Evolutionary conservation across 2,329 filamentous ascomycete genomes (phyloP), one percentile per base, ranked within the genome.

Genomic region (Apiospora marii): DNA sequence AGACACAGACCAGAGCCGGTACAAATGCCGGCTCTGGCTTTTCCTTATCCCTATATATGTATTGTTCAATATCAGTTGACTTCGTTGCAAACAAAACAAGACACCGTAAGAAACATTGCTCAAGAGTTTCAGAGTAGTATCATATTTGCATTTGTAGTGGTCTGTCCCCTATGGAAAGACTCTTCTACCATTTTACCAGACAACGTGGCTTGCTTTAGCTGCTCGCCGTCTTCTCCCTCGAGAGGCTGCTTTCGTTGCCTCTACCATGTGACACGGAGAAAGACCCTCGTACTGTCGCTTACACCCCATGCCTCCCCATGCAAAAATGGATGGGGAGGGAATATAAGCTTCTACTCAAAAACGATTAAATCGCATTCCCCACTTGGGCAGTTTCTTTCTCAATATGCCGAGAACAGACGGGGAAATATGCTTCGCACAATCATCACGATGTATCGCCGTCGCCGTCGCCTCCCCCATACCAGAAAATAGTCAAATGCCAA

Each of bases 401-500:
- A 22, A 37, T 37, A 64, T 64, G 58, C 34, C 58, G 30, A 64
- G 58, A 64, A 64, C 14, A 64, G 58, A 64, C 58, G 58, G 58
- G 58, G 58, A 41, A 41, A 24, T 41, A 22, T 41, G 41, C 22
- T 41, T 64, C 34, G 58, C 34, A 41, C 30, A 64, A 19, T 41
- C 58, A 64, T 64, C 58, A 41, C 53, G 53, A 64, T 41, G 58
- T 64, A 41, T 64, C 58, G 58, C 58, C 22, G 58, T 64, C 58
- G 34, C 58, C 58, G 58, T 64, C 58, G 58, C 58, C 58, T 64
- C 10, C 58, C 53, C 22, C 58, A 41, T 64, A 64, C 58, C 58
- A 64, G 7, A 61, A 41, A 64, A 61, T 64, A 64, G 58, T 64
- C 58, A 64, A 64, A 64, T 64, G 58, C 58, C 58, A 24, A 64